These are phyloP conservation scores for Geoglossum glabrum DNA, from an alignment of 495 filamentous ascomycete genomes.

Conservation along the genomic window DNA sequence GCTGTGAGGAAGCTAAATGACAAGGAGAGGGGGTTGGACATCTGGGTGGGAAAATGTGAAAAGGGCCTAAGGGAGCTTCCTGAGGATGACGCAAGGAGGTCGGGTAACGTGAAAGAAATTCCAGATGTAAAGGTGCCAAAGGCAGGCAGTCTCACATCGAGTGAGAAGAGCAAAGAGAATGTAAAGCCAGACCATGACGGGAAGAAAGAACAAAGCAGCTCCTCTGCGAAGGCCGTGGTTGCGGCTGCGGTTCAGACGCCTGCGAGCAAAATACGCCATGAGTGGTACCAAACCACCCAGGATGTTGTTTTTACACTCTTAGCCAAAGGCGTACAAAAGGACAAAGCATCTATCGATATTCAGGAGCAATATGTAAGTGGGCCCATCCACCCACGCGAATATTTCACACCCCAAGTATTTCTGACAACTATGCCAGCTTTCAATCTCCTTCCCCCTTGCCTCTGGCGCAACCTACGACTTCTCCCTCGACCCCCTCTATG, in stretches of 20 bases:
- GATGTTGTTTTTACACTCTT: slow-evolving; percentile 49
- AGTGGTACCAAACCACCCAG: slow-evolving; percentile 57
- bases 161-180: slow-evolving; percentile 14
- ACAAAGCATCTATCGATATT: slow-evolving; percentile 36
- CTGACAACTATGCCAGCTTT: slow-evolving; percentile 25
- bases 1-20: slow-evolving; percentile 22
- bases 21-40: slow-evolving; percentile 27
- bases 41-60: slow-evolving; percentile 41
- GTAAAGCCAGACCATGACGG: slow-evolving; percentile 1
- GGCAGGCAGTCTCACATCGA: slow-evolving; percentile 11
- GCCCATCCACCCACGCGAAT: not conserved
- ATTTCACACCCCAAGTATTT: not conserved
- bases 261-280: slow-evolving; percentile 46
- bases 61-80: slow-evolving; percentile 24
- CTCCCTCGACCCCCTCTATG: slow-evolving; percentile 50
- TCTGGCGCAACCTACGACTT: slow-evolving; percentile 39
- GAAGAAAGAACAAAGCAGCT: not conserved
- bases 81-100: slow-evolving; percentile 35
- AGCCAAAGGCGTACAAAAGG: slow-evolving; percentile 50
- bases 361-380: slow-evolving; percentile 30
- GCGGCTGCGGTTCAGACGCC: slow-evolving; percentile 23
- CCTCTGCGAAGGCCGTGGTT: slow-evolving; percentile 4
- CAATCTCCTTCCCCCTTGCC: slow-evolving; percentile 45
- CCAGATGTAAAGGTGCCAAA: slow-evolving; percentile 36
- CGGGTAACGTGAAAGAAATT: slow-evolving; percentile 39